Evolutionary conservation across 2,329 filamentous ascomycete genomes (phyloP).

Genomic region (Stromatinia cepivora): DNA sequence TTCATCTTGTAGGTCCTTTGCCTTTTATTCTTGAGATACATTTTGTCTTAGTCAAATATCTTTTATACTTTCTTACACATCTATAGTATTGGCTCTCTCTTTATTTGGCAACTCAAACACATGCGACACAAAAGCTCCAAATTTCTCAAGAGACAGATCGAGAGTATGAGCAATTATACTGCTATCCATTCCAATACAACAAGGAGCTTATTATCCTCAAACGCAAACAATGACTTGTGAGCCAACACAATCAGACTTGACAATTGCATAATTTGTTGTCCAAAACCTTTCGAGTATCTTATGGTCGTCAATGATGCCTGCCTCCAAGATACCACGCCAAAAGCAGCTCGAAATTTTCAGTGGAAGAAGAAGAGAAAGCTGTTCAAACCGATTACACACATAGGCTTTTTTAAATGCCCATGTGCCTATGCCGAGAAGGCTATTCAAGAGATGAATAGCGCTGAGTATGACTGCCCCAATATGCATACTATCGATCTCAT

Average conservation of each 20-base stretch:
- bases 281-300: too few relatives aligned
- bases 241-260: too few relatives aligned
- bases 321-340: not conserved
- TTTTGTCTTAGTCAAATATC: not conserved
- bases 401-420: not conserved
- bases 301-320: too few relatives aligned
- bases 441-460: slow-evolving; percentile 79
- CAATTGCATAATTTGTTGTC: too few relatives aligned
- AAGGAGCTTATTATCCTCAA: too few relatives aligned
- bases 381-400: too few relatives aligned
- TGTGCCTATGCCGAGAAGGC: slow-evolving; percentile 69
- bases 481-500: slow-evolving; percentile 15
- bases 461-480: slow-evolving; percentile 65
- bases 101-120: not conserved
- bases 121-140: not conserved
- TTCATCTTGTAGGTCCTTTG: not conserved
- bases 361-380: not conserved
- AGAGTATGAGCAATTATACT: not conserved
- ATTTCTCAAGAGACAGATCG: not conserved
- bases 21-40: not conserved
- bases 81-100: not conserved
- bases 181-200: too few relatives aligned
- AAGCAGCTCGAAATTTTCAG: not conserved
- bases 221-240: too few relatives aligned
- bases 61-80: not conserved